Base-by-base conservation (phyloP, 1,139 yeast species). In the Candida tetrigidarum region DNA sequence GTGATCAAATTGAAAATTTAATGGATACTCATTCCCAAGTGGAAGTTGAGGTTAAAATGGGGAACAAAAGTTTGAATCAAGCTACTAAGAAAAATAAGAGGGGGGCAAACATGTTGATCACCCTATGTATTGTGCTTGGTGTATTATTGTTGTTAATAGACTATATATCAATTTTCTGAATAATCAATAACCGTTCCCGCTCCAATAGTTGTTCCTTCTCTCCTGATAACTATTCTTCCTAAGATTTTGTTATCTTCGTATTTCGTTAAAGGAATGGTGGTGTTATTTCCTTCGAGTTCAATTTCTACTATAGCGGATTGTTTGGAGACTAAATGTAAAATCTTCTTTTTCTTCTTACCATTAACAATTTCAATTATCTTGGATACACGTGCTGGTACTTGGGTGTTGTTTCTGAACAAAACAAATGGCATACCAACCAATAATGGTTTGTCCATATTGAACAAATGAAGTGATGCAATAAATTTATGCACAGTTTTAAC, bases 171-270 rank as follows among this genome's bases (percentile, higher is more conserved):
- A 50, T 51, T 33, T 41, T 45, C 41, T 53, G 44, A 22, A 40
- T 45, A 43, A 38, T 64, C 63, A 15, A 60, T 45, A 33, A 84
- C 83, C 2, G 73, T 74, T 23, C 98, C 98, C 0, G 97, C 97
- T 8, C 96, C 98, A 40, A 93, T 78, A 0, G 97, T 90, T 23
- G 73, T 60, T 2, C 98, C 97, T 55, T 89, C 96, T 56, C 86
- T 82, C 59, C 99, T 82, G 37, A 93, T 66, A 6, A 95, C 93
- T 19, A 93, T 72, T 56, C 97, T 77, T 2, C 97, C 96, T 39
- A 93, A 68, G 33, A 80, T 80, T 54, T 76, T 76, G 59, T 83
- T 83, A 39, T 84, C 80, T 10, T 67, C 67, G 55, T 77, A 85
- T 18, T 75, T 72, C 25, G 90, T 74, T 41, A 89, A 59, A 2